These are phyloP conservation scores for Ascochyta viciae-villosae DNA, from an alignment of 2,329 filamentous ascomycete species.

Conservation along the genomic window DNA sequence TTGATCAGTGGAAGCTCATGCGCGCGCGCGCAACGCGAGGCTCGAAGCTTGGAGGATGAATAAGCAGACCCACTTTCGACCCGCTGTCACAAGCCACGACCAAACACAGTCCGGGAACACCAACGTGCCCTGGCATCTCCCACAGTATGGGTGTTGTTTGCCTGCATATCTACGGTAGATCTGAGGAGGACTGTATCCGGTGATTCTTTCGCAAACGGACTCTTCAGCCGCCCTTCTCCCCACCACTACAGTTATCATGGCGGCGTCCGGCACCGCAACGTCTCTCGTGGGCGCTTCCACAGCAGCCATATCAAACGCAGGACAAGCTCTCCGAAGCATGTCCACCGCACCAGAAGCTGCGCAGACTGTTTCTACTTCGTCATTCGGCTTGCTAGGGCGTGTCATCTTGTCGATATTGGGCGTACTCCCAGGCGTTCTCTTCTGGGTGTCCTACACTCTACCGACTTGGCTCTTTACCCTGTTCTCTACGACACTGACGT, in stretches of 20 bases:
- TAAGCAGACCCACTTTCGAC: constrained; percentile 16
- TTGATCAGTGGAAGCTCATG: constrained; percentile 10
- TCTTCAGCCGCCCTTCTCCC: constrained; percentile 4
- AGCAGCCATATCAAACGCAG: constrained; percentile 20
- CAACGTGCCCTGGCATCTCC: constrained; percentile 29
- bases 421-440: constrained; percentile 66
- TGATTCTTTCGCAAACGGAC: constrained; percentile 7
- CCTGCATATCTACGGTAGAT: constrained; percentile 10
- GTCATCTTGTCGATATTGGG: constrained; percentile 58
- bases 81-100: constrained; percentile 26
- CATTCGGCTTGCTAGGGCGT: constrained; percentile 56
- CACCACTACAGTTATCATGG: constrained; percentile 31
- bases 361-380: constrained; percentile 36
- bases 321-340: constrained; percentile 1
- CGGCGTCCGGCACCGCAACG: constrained; percentile 26
- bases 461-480: constrained; percentile 89
- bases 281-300: constrained; percentile 33
- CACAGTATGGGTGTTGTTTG: constrained; percentile 27
- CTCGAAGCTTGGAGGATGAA: constrained; percentile 6
- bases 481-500: constrained; percentile 90
- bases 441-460: constrained; percentile 85
- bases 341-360: constrained; percentile 13
- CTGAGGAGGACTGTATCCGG: constrained; percentile 2
- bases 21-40: constrained; percentile 18
- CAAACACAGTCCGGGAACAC: constrained; percentile 17